These are phyloP conservation scores for Schrenkiella parvula DNA, from an alignment of 345 rosid species.

Conservation along the genomic window DNA sequence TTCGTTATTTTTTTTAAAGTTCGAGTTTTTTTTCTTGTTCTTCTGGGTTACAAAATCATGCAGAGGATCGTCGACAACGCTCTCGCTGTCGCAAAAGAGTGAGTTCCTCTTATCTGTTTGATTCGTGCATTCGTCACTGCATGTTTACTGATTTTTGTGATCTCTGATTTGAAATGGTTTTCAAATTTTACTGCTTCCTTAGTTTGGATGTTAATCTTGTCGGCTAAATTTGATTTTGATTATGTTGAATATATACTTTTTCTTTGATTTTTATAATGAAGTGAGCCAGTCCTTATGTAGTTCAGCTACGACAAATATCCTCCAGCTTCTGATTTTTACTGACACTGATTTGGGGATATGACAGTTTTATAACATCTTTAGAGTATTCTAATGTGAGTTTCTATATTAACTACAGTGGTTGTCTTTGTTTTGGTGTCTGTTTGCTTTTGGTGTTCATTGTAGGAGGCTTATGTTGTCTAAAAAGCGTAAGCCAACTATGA, in stretches of 20 bases:
- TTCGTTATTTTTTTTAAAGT: background rate
- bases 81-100: conserved; percentile 93
- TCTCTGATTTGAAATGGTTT: background rate
- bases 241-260: background rate
- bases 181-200: background rate
- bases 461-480: background rate
- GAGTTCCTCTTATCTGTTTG: conserved; percentile 33
- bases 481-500: background rate
- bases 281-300: background rate
- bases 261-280: background rate
- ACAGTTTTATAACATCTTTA: background rate
- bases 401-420: background rate
- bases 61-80: conserved; percentile 73
- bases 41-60: conserved; percentile 34
- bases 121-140: background rate
- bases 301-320: background rate
- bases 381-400: background rate
- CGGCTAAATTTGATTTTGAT: background rate
- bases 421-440: background rate
- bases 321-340: background rate
- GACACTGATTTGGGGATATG: background rate
- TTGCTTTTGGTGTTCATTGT: background rate
- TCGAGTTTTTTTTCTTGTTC: background rate
- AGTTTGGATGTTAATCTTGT: background rate
- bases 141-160: background rate